These are phyloP conservation scores for Pyrenula massariospora DNA, from an alignment of 495 filamentous ascomycete species.

Conservation along the genomic window DNA sequence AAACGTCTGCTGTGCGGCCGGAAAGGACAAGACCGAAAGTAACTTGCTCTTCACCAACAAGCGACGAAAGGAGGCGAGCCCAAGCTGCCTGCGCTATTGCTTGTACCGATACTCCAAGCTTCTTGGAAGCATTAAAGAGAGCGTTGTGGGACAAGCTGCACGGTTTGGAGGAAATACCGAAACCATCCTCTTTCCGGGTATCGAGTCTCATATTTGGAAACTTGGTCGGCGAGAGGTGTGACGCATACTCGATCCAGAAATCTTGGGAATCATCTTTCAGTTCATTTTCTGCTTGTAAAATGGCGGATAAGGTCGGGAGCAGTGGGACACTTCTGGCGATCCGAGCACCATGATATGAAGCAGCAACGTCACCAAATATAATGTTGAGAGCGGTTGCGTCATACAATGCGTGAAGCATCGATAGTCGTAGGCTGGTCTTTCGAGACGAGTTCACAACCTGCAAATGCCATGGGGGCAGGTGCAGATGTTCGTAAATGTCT, in stretches of 20 bases:
- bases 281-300: constrained; percentile 30
- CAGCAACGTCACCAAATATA: constrained; percentile 44
- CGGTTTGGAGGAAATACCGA: constrained; percentile 24
- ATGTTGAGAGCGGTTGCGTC: constrained; percentile 57
- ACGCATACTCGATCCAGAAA: constrained; percentile 51
- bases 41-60: constrained; percentile 55
- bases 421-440: constrained; percentile 29
- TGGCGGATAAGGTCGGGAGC: constrained; percentile 32
- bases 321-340: constrained; percentile 16
- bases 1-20: constrained; percentile 45
- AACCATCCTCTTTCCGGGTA: constrained; percentile 20
- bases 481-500: neutral
- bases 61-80: constrained; percentile 56
- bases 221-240: constrained; percentile 39
- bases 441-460: constrained; percentile 12
- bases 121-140: constrained; percentile 40
- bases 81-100: constrained; percentile 64
- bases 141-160: constrained; percentile 22
- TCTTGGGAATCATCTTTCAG: constrained; percentile 20
- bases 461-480: constrained; percentile 35
- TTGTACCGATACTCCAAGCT: constrained; percentile 53
- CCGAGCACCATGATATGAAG: constrained; percentile 18
- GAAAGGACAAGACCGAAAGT: constrained; percentile 67
- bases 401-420: constrained; percentile 64
- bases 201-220: constrained; percentile 63